Base-by-base conservation (phyloP, 2,329 filamentous ascomycete genomes). In the Penicillium sp. region DNA sequence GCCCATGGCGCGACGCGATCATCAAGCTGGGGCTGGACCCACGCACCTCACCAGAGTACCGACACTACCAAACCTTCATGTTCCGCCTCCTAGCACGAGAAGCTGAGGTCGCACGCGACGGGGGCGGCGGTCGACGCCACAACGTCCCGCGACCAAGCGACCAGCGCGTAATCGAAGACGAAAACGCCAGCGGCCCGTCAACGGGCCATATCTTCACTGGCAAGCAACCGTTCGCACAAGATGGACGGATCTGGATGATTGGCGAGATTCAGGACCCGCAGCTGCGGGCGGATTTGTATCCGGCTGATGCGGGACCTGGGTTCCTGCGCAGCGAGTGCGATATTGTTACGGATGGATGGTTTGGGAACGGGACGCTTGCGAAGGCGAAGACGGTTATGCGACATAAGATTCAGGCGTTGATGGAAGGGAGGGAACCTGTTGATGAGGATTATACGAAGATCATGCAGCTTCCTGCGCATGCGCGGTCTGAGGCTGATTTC, bases 211-310 rank as follows among this genome's bases (percentile, higher is more conserved):
- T 93, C 1, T 97, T 97, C 73, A 91, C 95, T 60, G 93, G 93
- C 46, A 80, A 86, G 58, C 83, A 71, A 0, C 75, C 82, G 2
- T 85, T 93, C 53, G 85, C 85, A 16, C 83, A 84, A 1, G 92
- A 96, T 68, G 92, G 92, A 39, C 94, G 94, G 68, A 87, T 94
- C 49, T 99, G 92, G 89, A 94, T 97, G 78, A 84, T 95, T 27
- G 96, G 92, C 76, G 94, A 99, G 72, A 88, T 97, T 53, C 88
- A 85, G 0, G 93, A 97, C 67, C 90, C 91, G 0, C 70, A 92
- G 1, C 79, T 97, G 1, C 79, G 0, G 73, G 79, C 11, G 77
- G 47, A 97, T 3, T 80, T 96, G 39, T 82, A 86, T 21, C 83
- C 84, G 0, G 79, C 86, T 0, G 80, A 85, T 5, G 69, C 81